Evolutionary conservation across 2,329 filamentous ascomycete genomes (phyloP).

Genomic region (Fusarium sterilihyphosum): DNA sequence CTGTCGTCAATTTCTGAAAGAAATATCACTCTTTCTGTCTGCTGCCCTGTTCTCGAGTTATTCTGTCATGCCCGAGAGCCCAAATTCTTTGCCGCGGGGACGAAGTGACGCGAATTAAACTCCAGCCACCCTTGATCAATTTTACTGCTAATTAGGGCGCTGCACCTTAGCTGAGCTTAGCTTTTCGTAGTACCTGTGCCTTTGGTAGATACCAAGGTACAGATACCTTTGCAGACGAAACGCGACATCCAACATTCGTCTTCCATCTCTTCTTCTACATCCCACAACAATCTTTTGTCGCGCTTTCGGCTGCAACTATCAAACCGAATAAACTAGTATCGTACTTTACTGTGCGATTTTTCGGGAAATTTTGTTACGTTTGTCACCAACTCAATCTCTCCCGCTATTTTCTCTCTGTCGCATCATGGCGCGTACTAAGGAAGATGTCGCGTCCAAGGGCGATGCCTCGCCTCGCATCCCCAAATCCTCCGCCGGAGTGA

Average conservation of each 20-base stretch:
- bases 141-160: not conserved
- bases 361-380: conserved; percentile 8
- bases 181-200: not conserved
- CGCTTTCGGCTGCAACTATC: not conserved
- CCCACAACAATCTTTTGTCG: conserved; percentile 5
- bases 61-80: conserved; percentile 11
- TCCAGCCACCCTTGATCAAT: conserved; percentile 30
- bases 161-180: not conserved
- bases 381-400: not conserved
- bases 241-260: conserved; percentile 15
- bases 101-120: conserved; percentile 16
- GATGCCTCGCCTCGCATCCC: conserved; percentile 32
- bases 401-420: not conserved
- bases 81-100: not conserved
- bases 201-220: not conserved
- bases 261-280: conserved; percentile 13
- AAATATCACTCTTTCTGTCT: not conserved
- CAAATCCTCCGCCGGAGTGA: conserved; percentile 50
- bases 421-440: conserved; percentile 49
- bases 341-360: conserved; percentile 16
- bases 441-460: conserved; percentile 39
- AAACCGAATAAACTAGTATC: not conserved
- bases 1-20: not conserved
- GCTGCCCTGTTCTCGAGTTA: not conserved
- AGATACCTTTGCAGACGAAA: not conserved